A percentile compares a stretch with the other conserved stretches of the same genome.
Conservation (phyloP, 2,329 filamentous ascomycete genomes). For the Colletotrichum navitas region DNA sequence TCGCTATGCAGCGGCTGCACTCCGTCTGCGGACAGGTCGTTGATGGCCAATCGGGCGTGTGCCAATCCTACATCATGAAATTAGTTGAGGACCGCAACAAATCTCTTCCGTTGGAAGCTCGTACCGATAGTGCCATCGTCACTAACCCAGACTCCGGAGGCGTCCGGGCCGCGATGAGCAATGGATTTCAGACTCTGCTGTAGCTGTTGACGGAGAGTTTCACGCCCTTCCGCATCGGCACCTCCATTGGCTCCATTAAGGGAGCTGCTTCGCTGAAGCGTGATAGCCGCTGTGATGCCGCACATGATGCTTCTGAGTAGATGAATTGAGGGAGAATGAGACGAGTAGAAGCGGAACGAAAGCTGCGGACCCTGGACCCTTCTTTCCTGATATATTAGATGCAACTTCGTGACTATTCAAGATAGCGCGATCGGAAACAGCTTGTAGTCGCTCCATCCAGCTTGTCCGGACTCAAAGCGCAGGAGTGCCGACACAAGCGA, state of each 20-base stretch:
- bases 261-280: slow-evolving; percentile 25
- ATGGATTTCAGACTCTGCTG: slow-evolving; percentile 46
- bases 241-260: background rate
- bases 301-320: slow-evolving; percentile 26
- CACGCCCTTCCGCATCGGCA: background rate
- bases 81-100: background rate
- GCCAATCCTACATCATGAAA: slow-evolving; percentile 51
- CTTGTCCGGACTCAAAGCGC: slow-evolving; percentile 6
- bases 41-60: slow-evolving; percentile 65
- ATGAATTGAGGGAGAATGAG: background rate
- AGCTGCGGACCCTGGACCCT: background rate
- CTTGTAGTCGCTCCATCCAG: background rate
- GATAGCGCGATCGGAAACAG: background rate
- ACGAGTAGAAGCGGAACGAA: background rate
- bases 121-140: slow-evolving; percentile 31
- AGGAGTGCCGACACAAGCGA: background rate
- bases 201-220: slow-evolving; percentile 38
- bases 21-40: slow-evolving; percentile 62
- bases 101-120: slow-evolving; percentile 11
- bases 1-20: slow-evolving; percentile 60
- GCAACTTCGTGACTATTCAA: slow-evolving; percentile 19
- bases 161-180: slow-evolving; percentile 51
- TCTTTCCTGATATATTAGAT: background rate
- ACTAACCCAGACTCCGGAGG: slow-evolving; percentile 48
- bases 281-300: slow-evolving; percentile 35